Base-by-base conservation (phyloP, 306 rosid species). In the Gillenia trifoliata region DNA sequence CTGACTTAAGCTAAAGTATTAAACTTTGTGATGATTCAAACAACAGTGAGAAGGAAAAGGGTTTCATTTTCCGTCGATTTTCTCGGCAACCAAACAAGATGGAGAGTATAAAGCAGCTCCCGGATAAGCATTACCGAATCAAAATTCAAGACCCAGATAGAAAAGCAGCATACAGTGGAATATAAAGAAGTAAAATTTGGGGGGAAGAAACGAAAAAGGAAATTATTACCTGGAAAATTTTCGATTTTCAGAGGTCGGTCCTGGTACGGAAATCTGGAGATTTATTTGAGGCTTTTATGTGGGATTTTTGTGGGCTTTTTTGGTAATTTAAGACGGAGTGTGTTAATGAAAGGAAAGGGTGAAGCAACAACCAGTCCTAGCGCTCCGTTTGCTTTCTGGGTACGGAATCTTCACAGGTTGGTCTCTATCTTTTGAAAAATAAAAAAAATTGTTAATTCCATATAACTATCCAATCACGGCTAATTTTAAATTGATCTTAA, bases 1-100 rank as follows among this genome's bases (percentile, higher is more conserved):
- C 31, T 6, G 15, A 70, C 47, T 3, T 38, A 33, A 54, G 66
- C 23, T 61, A 28, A 64, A 25, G 7, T 17, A 61, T 64, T 43
- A 64, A 29, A 62, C 31, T 64, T 64, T 64, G 43, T 10, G 26
- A 43, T 31, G 43, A 31, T 8, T 12, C 38, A 43, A 22, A 68
- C 31, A 68, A 41, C 56, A 0, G 36, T 1, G 13, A 43, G 13
- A 47, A 43, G 30, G 66, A 16, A 29, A 29, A 29, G 26, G 50
- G 5, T 20, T 11, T 20, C 36, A 9, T 34, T 34, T 52, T 52
- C 56, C 72, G 20, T 64, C 50, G 3, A 47, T 66, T 64, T 75
- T 75, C 72, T 54, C 40, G 54, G 43, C 36, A 66, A 64, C 6
- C 54, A 75, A 70, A 77, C 11, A 77, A 26, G 64, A 64, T 17